Evolutionary conservation across 2,329 filamentous ascomycete species (phyloP), one percentile per base, ranked within the genome.

Genomic region (Colletotrichum plurivorum): DNA sequence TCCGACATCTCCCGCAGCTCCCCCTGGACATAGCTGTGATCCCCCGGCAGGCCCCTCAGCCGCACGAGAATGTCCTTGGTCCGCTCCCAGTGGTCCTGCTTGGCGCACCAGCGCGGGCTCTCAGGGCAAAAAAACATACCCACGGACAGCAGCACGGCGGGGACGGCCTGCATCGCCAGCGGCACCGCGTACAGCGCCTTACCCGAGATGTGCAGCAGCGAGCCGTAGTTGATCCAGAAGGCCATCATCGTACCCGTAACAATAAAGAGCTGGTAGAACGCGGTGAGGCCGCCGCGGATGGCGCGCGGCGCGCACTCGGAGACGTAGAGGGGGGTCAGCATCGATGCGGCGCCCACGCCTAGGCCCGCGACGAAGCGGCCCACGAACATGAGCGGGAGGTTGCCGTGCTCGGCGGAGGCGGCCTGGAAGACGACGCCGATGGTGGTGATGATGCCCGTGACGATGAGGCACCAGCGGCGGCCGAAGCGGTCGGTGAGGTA

Each of bases 71-170:
- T 85, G 0, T 68, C 69, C 3, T 84, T 86, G 1, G 91, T 88
- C 48, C 87, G 82, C 69, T 93, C 90, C 90, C 90, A 92, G 71
- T 90, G 85, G 73, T 92, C 90, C 73, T 89, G 85, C 72, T 89
- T 88, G 25, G 90, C 91, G 25, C 91, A 85, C 87, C 88, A 93
- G 72, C 91, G 86, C 15, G 91, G 90, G 7, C 89, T 83, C 71
- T 87, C 85, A 12, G 84, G 83, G 75, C 89, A 91, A 58, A 90
- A 77, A 2, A 87, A 75, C 84, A 93, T 92, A 72, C 89, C 88
- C 16, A 82, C 39, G 36, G 91, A 81, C 15, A 93, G 83, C 36
- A 51, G 12, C 10, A 22, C 72, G 1, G 90, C 90, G 0, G 91
- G 91, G 4, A 93, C 80, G 60, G 84, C 85, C 77, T 93, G 92